These are phyloP conservation scores for Zygosaccharomyces lentus DNA, from an alignment of 805 yeast genomes.

Conservation along the genomic window DNA sequence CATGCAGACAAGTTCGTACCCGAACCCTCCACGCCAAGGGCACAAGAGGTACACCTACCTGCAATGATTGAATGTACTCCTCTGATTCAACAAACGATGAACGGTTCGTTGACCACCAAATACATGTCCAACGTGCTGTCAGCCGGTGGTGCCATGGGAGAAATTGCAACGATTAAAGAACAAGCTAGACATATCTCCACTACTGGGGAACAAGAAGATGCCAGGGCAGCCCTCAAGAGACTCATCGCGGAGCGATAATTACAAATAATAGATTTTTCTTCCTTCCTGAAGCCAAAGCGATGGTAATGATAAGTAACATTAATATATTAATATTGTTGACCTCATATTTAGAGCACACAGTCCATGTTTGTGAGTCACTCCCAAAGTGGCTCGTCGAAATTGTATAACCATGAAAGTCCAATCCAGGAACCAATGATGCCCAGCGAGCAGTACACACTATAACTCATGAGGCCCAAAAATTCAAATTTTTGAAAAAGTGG, in stretches of 20 bases:
- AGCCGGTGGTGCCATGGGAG: background rate
- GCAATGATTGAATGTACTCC: constrained; percentile 31
- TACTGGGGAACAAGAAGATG: constrained; percentile 28
- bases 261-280: constrained; percentile 2
- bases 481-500: constrained; percentile 55
- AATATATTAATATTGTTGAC: background rate
- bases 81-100: constrained; percentile 33
- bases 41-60: constrained; percentile 14
- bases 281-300: constrained; percentile 3
- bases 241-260: constrained; percentile 24
- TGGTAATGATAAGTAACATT: constrained; percentile 1
- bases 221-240: constrained; percentile 29
- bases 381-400: constrained; percentile 76
- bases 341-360: background rate
- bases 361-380: constrained; percentile 14
- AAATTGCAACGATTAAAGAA: background rate
- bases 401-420: constrained; percentile 83
- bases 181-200: constrained; percentile 8
- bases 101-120: constrained; percentile 26
- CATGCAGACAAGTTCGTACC: constrained; percentile 3
- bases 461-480: constrained; percentile 73
- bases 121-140: constrained; percentile 16
- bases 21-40: constrained; percentile 20
- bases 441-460: constrained; percentile 79
- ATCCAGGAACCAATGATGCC: constrained; percentile 87